Evolutionary conservation across 2,329 filamentous ascomycete species (phyloP).

Genomic region (Byssoonygena ceratinophila): DNA sequence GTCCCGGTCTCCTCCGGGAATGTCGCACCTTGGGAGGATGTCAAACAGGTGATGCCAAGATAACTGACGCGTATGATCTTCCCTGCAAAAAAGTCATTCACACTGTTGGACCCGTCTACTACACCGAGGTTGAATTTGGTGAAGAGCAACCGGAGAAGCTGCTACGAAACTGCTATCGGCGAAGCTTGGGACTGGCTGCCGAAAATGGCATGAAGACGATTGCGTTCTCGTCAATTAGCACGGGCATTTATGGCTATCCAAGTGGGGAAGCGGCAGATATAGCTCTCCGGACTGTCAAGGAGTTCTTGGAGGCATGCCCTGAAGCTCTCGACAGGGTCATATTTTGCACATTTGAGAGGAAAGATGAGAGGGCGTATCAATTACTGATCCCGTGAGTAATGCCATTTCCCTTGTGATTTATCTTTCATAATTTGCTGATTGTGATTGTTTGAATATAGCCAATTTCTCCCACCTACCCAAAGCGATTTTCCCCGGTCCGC

Average conservation of each 20-base stretch:
- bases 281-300: slow-evolving; percentile 52
- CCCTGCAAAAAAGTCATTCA: slow-evolving; percentile 76
- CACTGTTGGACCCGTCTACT: slow-evolving; percentile 76
- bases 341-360: slow-evolving; percentile 72
- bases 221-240: slow-evolving; percentile 77
- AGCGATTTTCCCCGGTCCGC: not conserved
- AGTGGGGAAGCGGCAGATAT: slow-evolving; percentile 59
- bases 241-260: slow-evolving; percentile 83
- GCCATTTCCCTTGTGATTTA: not conserved
- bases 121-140: slow-evolving; percentile 25
- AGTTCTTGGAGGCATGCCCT: slow-evolving; percentile 40
- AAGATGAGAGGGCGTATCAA: slow-evolving; percentile 67
- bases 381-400: slow-evolving; percentile 58
- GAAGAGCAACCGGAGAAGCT: slow-evolving; percentile 31
- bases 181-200: slow-evolving; percentile 61
- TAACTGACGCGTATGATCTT: slow-evolving; percentile 66
- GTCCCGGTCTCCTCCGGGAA: slow-evolving; percentile 55
- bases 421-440: not conserved
- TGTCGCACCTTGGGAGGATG: slow-evolving; percentile 65
- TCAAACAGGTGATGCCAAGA: slow-evolving; percentile 66
- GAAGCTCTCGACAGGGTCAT: slow-evolving; percentile 58
- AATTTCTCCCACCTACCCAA: slow-evolving; percentile 41
- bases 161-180: slow-evolving; percentile 57
- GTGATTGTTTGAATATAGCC: slow-evolving; percentile 25
- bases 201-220: slow-evolving; percentile 56